phyloP scores from a whole-genome alignment of 2,329 filamentous ascomycete genomes.

The Diaporthe citrichinensis region DNA sequence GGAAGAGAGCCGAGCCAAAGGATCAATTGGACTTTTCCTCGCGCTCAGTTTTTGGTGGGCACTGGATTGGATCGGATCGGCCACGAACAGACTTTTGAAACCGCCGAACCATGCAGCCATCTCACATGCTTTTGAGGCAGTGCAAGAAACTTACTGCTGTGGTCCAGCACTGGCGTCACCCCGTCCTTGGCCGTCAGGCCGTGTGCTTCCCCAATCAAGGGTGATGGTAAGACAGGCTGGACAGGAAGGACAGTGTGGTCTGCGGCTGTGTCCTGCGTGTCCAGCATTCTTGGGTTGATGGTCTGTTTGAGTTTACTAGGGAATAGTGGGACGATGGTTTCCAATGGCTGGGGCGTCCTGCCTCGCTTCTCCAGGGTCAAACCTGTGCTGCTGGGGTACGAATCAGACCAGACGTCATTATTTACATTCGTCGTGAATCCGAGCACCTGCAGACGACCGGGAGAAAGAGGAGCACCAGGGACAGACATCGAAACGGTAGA shows the following conservation, averaged over 20 bases:
- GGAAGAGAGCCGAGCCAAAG: constrained; percentile 2
- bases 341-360: constrained; percentile 22
- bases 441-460: not conserved
- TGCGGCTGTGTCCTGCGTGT: constrained; percentile 10
- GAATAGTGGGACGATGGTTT: constrained; percentile 13
- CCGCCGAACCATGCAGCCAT: constrained; percentile 22
- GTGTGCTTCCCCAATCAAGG: not conserved
- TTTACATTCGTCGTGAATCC: constrained; percentile 11
- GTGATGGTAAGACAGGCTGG: not conserved
- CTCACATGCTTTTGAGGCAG: constrained; percentile 34
- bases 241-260: not conserved
- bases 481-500: not conserved
- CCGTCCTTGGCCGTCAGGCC: constrained; percentile 19
- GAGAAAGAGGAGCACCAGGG: not conserved
- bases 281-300: not conserved
- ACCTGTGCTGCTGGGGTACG: constrained; percentile 14
- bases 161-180: constrained; percentile 11
- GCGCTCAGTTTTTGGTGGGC: not conserved
- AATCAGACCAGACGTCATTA: constrained; percentile 38
- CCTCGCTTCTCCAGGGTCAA: constrained; percentile 17
- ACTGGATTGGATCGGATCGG: constrained; percentile 16
- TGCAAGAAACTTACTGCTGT: not conserved
- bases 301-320: constrained; percentile 9
- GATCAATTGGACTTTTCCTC: not conserved
- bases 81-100: constrained; percentile 37